Evolutionary conservation across 2,329 filamentous ascomycete genomes (phyloP), one percentile per base, ranked within the genome.

Genomic region (Xylaria digitata): DNA sequence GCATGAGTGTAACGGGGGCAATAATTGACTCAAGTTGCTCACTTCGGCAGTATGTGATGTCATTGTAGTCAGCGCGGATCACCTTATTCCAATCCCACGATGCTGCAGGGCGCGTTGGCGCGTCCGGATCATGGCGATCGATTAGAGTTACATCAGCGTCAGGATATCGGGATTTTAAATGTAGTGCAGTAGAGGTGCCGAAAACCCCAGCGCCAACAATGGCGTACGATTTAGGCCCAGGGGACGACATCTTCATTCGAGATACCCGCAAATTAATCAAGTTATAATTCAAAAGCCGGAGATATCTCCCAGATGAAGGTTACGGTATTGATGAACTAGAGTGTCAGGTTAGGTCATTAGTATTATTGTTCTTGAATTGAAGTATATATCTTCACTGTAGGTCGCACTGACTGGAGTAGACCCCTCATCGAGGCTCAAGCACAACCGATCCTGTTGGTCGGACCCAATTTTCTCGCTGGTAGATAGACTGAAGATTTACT

Each of bases 31-130:
- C 8, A 30, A 37, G 34, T 54, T 60, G 53, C 67, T 67, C 58
- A 70, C 67, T 82, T 56, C 84, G 78, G 76, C 86, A 88, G 80
- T 92, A 92, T 17, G 88, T 77, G 1, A 86, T 79, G 71, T 90
- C 87, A 62, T 86, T 82, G 78, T 92, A 92, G 76, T 92, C 90
- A 54, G 89, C 87, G 63, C 90, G 87, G 17, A 92, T 84, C 32
- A 91, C 88, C 77, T 92, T 92, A 80, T 91, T 92, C 85, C 89
- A 89, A 79, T 93, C 90, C 82, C 87, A 90, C 0, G 90, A 92
- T 0, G 90, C 90, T 37, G 89, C 89, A 26, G 83, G 70, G 19
- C 74, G 72, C 0, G 74, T 78, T 0, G 81, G 78, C 1, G 84
- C 84, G 26, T 86, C 83, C 52, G 79, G 82, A 2, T 82, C 80